A percentile compares a stretch with the other conserved stretches of the same genome.
Conservation (phyloP, 192 early-diverging fungal genomes). For the Allomyces javanicus region DNA sequence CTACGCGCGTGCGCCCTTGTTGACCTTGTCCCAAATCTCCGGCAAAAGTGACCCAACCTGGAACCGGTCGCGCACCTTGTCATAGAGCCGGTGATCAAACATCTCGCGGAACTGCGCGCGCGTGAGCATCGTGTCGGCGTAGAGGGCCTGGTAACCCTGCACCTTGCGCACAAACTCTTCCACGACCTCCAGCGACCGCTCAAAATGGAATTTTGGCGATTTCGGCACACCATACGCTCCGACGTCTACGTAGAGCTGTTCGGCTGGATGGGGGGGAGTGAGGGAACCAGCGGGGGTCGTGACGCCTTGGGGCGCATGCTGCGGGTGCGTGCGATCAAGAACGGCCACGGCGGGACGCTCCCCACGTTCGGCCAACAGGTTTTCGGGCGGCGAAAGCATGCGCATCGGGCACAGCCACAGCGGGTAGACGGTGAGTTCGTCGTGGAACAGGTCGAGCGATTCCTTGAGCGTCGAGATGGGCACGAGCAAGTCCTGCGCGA, state of each 20-base stretch:
- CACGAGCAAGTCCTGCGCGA: constrained; percentile 15
- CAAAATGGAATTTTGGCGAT: constrained; percentile 3
- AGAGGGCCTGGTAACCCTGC: constrained; percentile 10
- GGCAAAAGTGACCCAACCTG: constrained; percentile 1
- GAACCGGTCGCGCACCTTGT: constrained; percentile 7
- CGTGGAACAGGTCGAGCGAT: constrained; percentile 13
- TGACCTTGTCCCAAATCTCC: constrained; percentile 5
- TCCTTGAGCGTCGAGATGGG: constrained; percentile 13
- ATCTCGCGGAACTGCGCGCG: constrained; percentile 15
- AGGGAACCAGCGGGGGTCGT: constrained; percentile 11
- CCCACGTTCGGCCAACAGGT: background rate
- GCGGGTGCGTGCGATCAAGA: background rate
- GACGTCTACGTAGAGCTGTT: constrained; percentile 17
- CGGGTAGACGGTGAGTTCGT: constrained; percentile 18
- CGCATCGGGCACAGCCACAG: constrained; percentile 5
- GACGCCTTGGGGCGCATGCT: background rate
- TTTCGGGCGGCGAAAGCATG: background rate
- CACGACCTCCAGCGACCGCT: constrained; percentile 9
- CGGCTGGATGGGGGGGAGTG: constrained; percentile 5
- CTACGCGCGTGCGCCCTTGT: background rate
- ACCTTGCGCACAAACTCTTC: constrained; percentile 4
- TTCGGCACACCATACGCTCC: constrained; percentile 19
- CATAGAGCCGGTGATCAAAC: constrained; percentile 20
- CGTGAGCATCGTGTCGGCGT: constrained; percentile 13
- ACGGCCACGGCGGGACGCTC: too few species aligned